phyloP scores from a whole-genome alignment of 2,329 filamentous ascomycete species.

The Helminthosporium solani region DNA sequence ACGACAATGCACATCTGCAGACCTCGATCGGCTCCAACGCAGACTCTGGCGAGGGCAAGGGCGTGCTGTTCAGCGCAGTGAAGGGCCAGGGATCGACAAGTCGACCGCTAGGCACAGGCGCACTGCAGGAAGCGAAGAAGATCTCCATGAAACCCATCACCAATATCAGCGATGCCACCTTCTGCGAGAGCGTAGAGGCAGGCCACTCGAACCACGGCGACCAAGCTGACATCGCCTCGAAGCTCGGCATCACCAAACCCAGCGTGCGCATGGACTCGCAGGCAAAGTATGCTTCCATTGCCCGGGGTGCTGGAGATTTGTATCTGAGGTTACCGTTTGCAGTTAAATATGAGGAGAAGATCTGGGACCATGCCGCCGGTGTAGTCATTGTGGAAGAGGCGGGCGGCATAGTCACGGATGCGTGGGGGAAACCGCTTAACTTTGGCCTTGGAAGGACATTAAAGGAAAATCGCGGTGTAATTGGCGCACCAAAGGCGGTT shows the following conservation, averaged over 20 bases:
- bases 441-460: constrained; percentile 86
- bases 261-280: constrained; percentile 97
- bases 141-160: constrained; percentile 79
- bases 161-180: constrained; percentile 77
- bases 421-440: constrained; percentile 78
- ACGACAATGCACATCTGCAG: constrained; percentile 71
- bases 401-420: constrained; percentile 88
- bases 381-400: constrained; percentile 93
- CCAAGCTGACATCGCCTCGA: constrained; percentile 78
- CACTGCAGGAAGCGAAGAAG: constrained; percentile 56
- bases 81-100: constrained; percentile 77
- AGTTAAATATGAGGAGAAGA: constrained; percentile 94
- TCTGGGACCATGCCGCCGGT: constrained; percentile 97
- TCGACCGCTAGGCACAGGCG: constrained; percentile 64
- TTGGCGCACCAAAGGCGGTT: constrained; percentile 77
- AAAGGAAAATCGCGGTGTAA: constrained; percentile 86
- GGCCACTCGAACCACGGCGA: constrained; percentile 88
- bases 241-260: constrained; percentile 83
- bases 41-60: constrained; percentile 71
- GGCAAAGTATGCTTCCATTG: constrained; percentile 96
- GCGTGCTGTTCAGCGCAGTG: constrained; percentile 86
- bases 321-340: constrained; percentile 87
- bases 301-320: constrained; percentile 88
- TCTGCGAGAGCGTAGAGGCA: constrained; percentile 95
- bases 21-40: constrained; percentile 73